Percentiles rank a stretch among this genome's conserved stretches.
phyloP scores from a whole-genome alignment of 768 basidiomycete species.

The Rhizopogon vesiculosus region DNA sequence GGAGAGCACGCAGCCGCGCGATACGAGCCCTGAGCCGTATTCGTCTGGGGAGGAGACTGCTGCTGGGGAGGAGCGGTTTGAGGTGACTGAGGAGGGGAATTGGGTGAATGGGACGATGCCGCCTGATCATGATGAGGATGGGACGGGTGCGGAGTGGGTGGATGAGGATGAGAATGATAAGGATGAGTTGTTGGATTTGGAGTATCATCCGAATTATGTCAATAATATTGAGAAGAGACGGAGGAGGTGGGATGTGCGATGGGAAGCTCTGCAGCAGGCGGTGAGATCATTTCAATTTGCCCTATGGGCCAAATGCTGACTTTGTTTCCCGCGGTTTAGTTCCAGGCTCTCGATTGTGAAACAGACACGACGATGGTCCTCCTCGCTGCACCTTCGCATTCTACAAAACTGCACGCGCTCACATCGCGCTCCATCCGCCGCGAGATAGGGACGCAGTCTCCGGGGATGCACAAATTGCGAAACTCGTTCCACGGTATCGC shows the following conservation, averaged over 20 bases:
- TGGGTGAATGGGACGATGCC: conserved; percentile 25
- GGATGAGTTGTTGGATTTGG: conserved; percentile 68
- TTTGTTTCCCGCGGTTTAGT: conserved; percentile 34
- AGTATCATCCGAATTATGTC: conserved; percentile 72
- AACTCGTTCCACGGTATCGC: conserved; percentile 58
- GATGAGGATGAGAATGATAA: conserved; percentile 68
- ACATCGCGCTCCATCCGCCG: conserved; percentile 69
- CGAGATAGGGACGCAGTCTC: conserved; percentile 42
- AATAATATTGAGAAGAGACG: conserved; percentile 63
- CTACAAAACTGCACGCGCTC: conserved; percentile 57
- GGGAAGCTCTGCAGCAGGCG: conserved; percentile 71
- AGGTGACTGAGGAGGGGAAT: conserved; percentile 35
- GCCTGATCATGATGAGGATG: conserved; percentile 38
- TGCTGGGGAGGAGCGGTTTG: conserved; percentile 56
- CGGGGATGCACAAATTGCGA: conserved; percentile 49
- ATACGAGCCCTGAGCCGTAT: conserved; percentile 73
- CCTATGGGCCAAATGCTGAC: background rate
- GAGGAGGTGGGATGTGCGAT: conserved; percentile 68
- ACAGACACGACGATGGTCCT: conserved; percentile 77
- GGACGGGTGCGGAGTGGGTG: conserved; percentile 56
- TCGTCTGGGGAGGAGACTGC: conserved; percentile 71
- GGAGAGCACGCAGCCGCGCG: conserved; percentile 79
- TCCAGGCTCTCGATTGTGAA: conserved; percentile 74
- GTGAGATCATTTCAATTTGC: conserved; percentile 32
- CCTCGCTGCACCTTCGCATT: conserved; percentile 70